Percentiles rank a stretch among this genome's conserved stretches.
Conservation (phyloP, 345 rosid species). For the Camelina sativa region DNA sequence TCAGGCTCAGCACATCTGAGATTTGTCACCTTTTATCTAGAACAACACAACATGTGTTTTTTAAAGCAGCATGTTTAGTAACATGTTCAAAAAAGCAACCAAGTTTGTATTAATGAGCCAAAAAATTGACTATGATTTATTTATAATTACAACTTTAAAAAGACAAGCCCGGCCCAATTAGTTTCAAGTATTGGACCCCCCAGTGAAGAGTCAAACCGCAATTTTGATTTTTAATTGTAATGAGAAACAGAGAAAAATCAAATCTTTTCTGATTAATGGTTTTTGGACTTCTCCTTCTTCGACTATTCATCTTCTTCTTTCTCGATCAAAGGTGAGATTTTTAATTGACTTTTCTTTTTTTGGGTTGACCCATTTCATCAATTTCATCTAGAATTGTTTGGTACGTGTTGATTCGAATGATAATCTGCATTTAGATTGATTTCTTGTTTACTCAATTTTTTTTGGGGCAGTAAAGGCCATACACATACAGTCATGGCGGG, state of each 20-base stretch:
- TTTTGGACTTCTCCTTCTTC: slow-evolving; percentile 12
- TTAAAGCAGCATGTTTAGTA: neutral
- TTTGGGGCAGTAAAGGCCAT: slow-evolving; percentile 18
- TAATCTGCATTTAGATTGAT: neutral
- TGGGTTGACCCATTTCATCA: slow-evolving; percentile 19
- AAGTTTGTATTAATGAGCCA: neutral
- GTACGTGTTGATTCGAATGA: slow-evolving; percentile 11
- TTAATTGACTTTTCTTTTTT: neutral
- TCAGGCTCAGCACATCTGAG: slow-evolving; percentile 14
- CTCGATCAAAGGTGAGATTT: slow-evolving; percentile 34
- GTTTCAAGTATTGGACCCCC: neutral
- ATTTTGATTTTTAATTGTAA: slow-evolving; percentile 9
- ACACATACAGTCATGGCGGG: slow-evolving; percentile 42
- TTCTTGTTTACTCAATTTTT: neutral
- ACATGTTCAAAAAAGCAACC: neutral
- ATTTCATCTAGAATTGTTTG: neutral
- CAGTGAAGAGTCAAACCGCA: slow-evolving; percentile 32
- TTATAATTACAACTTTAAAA: neutral
- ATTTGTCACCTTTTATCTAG: slow-evolving; percentile 20
- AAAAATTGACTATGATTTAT: neutral
- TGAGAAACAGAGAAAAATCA: neutral
- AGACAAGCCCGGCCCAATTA: slow-evolving; percentile 16
- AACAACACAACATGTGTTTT: neutral
- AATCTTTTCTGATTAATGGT: slow-evolving; percentile 30
- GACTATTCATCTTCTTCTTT: slow-evolving; percentile 15